These are phyloP conservation scores for Picea glauca DNA, from an alignment of 75 land plant species.

Conservation along the genomic window DNA sequence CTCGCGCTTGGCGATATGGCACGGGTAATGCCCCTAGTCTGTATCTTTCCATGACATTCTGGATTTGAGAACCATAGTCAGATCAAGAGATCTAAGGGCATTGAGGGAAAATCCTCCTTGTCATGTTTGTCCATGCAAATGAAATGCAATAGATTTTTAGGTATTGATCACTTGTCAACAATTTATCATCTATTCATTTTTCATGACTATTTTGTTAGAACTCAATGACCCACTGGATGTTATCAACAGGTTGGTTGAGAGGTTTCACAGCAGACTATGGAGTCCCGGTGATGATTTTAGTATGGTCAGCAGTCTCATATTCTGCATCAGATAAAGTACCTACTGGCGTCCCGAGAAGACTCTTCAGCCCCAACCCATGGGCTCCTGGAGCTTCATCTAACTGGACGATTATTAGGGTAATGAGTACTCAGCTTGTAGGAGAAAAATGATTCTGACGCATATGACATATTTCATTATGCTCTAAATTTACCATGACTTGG, in stretches of 20 bases:
- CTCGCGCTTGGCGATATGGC: conserved; percentile 77
- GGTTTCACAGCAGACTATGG: conserved; percentile 91
- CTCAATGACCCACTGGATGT: background rate
- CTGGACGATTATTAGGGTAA: conserved; percentile 75
- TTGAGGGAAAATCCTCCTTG: background rate
- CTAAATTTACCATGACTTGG: too few relatives aligned
- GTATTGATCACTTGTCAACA: background rate
- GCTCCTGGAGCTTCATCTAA: conserved; percentile 47
- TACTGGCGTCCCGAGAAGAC: conserved; percentile 73
- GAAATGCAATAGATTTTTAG: background rate
- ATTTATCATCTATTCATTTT: background rate
- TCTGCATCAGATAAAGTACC: conserved; percentile 60
- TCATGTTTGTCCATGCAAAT: background rate
- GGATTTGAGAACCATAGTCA: background rate
- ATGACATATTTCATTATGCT: too few relatives aligned
- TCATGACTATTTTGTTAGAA: background rate
- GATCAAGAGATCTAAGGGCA: background rate
- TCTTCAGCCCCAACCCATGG: conserved; percentile 65
- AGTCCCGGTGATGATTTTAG: conserved; percentile 84
- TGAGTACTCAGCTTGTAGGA: background rate
- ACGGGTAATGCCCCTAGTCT: conserved; percentile 36
- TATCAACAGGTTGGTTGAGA: conserved; percentile 55
- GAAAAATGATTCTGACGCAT: background rate
- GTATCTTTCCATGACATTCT: background rate
- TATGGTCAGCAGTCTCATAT: conserved; percentile 87